These are phyloP conservation scores for Paragyromitra xinjiangensis DNA, from an alignment of 495 filamentous ascomycete species.

Conservation along the genomic window DNA sequence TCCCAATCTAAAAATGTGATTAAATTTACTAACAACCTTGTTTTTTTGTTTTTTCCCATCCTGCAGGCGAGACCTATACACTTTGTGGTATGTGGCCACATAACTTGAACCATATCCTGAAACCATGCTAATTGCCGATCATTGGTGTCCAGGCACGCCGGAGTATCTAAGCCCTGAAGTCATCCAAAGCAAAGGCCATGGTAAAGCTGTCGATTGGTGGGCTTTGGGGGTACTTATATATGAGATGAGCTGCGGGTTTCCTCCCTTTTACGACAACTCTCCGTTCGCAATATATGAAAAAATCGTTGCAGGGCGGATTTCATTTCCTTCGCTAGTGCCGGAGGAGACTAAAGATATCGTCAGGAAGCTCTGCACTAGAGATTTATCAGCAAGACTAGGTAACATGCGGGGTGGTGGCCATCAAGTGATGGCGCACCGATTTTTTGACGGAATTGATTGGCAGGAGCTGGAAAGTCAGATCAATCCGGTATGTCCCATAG, in stretches of 20 bases:
- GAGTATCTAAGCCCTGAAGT: conserved; percentile 98
- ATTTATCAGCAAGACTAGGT: conserved; percentile 84
- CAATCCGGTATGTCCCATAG: conserved; percentile 46
- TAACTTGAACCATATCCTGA: not conserved
- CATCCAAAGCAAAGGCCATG: conserved; percentile 93
- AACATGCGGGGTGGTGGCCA: conserved; percentile 85
- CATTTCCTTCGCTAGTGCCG: conserved; percentile 75
- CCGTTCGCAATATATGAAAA: conserved; percentile 97
- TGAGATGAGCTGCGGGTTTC: conserved; percentile 94
- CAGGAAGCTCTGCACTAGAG: conserved; percentile 83
- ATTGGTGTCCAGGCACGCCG: conserved; percentile 69
- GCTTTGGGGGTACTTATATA: conserved; percentile 94
- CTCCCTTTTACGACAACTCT: conserved; percentile 96
- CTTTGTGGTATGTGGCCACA: conserved; percentile 68
- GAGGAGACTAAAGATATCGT: conserved; percentile 84
- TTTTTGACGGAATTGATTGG: conserved; percentile 87
- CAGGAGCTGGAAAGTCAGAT: conserved; percentile 71
- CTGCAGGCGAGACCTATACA: conserved; percentile 84
- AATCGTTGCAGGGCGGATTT: conserved; percentile 78
- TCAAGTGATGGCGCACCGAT: conserved; percentile 85
- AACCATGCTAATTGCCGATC: conserved; percentile 18
- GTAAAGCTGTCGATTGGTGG: conserved; percentile 99
- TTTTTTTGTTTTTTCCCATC: not conserved
- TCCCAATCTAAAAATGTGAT: not conserved
- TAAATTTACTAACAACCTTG: conserved; percentile 6